Conservation (phyloP, 1,284 basidiomycete species). For the Athelia sp. region DNA sequence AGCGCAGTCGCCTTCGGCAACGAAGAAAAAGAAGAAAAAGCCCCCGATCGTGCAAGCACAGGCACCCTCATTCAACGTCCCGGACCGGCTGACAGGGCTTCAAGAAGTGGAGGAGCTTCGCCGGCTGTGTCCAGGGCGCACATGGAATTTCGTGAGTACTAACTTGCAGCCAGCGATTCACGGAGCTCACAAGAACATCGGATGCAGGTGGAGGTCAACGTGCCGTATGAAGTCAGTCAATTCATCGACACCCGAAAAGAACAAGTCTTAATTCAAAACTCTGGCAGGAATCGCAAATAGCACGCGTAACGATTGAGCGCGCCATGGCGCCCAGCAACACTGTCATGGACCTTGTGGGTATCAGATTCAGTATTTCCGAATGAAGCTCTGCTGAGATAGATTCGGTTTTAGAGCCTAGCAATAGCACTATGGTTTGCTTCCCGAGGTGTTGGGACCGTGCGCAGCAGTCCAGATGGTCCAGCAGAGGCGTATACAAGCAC, state of each 20-base stretch:
- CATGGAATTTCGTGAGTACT: constrained; percentile 90
- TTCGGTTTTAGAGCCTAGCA: constrained; percentile 70
- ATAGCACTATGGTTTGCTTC: constrained; percentile 93
- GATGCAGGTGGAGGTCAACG: constrained; percentile 73
- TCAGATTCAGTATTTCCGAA: not conserved
- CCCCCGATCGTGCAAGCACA: constrained; percentile 14
- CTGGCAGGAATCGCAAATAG: constrained; percentile 62
- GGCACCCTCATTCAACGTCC: constrained; percentile 56
- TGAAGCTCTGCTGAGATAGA: constrained; percentile 2
- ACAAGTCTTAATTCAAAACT: not conserved
- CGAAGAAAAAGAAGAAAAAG: constrained; percentile 34
- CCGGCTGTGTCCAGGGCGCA: constrained; percentile 63
- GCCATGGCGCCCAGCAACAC: constrained; percentile 81
- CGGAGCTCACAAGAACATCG: constrained; percentile 1
- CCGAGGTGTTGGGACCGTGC: constrained; percentile 62
- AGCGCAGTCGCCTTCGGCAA: constrained; percentile 34
- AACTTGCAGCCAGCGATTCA: not conserved
- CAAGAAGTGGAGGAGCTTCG: constrained; percentile 75
- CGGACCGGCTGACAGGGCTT: constrained; percentile 83
- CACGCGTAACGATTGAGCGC: constrained; percentile 55
- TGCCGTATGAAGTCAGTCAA: constrained; percentile 68
- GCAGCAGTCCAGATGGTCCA: constrained; percentile 27
- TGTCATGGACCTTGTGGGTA: constrained; percentile 87
- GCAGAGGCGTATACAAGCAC: constrained; percentile 58
- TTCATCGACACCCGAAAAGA: constrained; percentile 3